Percentiles rank a stretch among this genome's conserved stretches.
Conservation (phyloP, 306 rosid species). For the Citrullus mucosospermus region DNA sequence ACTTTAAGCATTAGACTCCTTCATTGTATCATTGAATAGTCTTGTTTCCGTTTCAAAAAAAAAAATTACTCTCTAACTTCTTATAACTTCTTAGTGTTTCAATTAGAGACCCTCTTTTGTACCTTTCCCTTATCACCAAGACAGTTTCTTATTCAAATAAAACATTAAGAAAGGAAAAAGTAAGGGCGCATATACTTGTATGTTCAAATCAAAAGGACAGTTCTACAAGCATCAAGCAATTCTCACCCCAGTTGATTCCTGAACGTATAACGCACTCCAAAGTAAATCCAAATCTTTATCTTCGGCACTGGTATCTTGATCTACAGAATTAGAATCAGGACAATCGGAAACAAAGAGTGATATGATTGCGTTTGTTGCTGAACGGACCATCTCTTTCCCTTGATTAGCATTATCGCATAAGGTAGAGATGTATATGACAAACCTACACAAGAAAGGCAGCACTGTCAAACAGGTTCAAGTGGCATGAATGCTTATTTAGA, state of each 20-base stretch:
- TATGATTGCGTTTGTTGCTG: conserved; percentile 53
- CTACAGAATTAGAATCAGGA: conserved; percentile 32
- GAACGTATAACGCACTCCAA: conserved; percentile 73
- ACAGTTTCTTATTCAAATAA: background rate
- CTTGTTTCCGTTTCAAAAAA: too few species aligned
- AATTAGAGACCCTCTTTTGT: background rate
- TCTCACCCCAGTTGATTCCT: conserved; percentile 48
- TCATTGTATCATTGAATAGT: too few species aligned
- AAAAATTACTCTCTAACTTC: background rate
- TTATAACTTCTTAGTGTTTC: background rate
- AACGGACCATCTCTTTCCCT: conserved; percentile 49
- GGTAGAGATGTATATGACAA: conserved; percentile 57
- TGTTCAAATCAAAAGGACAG: background rate
- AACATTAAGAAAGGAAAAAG: background rate
- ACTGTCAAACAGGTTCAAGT: conserved; percentile 7
- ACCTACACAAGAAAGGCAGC: conserved; percentile 36
- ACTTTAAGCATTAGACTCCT: too few species aligned
- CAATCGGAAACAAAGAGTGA: conserved; percentile 32
- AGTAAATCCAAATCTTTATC: conserved; percentile 44
- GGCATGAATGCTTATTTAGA: background rate
- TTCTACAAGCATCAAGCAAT: conserved; percentile 3
- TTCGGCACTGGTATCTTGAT: conserved; percentile 27
- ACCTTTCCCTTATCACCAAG: background rate
- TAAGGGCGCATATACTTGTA: background rate
- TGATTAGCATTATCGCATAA: conserved; percentile 50